Evolutionary conservation across 768 basidiomycete genomes (phyloP), one percentile per base, ranked within the genome.

Genomic region (Lactarius sp.): DNA sequence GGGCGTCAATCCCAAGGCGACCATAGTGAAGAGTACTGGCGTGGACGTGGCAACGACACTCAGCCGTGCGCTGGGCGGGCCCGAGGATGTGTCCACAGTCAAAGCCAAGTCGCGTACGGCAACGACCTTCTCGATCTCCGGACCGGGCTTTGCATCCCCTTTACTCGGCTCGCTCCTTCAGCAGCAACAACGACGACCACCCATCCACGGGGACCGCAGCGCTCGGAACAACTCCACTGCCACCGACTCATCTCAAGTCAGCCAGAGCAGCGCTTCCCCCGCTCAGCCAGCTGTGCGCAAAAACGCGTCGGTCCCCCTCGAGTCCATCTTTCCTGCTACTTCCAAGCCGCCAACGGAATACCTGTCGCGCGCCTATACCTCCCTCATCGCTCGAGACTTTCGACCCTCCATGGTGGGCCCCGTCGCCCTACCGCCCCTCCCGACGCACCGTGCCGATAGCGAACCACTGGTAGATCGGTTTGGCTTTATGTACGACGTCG

Each of bases 401-500:
- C 81, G 80, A 10, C 90, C 92, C 66, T 80, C 83, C 3, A 85
- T 90, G 42, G 84, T 86, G 3, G 75, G 82, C 9, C 84, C 80
- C 0, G 80, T 83, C 63, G 77, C 83, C 7, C 83, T 85, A 0
- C 83, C 84, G 52, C 78, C 80, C 46, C 83, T 82, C 68, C 79
- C 75, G 18, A 74, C 80, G 20, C 78, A 82, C 55, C 78, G 78
- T 20, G 79, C 80, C 51, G 82, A 83, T 41, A 78, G 80, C 67
- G 78, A 83, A 53, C 83, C 83, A 3, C 76, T 94, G 61, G 92
- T 92, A 20, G 94, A 95, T 65, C 85, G 92, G 6, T 95, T 87
- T 69, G 94, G 94, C 0, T 95, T 95, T 76, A 87, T 94, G 73
- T 94, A 94, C 63, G 92, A 94, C 67, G 82, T 93, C 1, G 84